Percentiles rank a stretch among this genome's conserved stretches.
Conservation (phyloP, 169 alveolate genomes). For the Toxoplasma gondii region DNA sequence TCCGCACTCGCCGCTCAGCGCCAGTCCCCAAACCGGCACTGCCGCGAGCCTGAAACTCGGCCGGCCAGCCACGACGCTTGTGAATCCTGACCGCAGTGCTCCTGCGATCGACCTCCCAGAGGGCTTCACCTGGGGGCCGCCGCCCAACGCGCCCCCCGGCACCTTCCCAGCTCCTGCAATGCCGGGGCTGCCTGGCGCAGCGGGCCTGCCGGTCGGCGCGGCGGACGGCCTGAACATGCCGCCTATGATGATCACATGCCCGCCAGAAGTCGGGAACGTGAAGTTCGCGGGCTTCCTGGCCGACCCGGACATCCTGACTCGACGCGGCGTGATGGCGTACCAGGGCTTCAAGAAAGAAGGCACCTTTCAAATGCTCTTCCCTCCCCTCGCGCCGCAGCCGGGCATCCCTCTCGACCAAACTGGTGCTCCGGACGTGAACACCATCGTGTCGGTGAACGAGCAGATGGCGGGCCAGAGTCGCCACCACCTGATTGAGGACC, state of each 20-base stretch:
- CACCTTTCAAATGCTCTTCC: conserved; percentile 77
- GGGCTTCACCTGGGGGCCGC: conserved; percentile 77
- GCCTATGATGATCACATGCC: conserved; percentile 79
- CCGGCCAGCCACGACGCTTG: not conserved
- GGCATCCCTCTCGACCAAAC: conserved; percentile 76
- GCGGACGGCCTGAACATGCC: conserved; percentile 68
- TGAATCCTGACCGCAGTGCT: not conserved
- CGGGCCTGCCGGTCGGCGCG: not conserved
- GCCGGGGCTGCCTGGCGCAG: conserved; percentile 50
- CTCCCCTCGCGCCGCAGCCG: conserved; percentile 79
- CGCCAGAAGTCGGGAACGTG: conserved; percentile 80
- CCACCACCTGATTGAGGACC: not conserved
- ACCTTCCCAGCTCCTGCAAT: not conserved
- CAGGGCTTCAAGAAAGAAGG: conserved; percentile 75
- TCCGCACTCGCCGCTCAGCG: not conserved
- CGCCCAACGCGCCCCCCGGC: conserved; percentile 66
- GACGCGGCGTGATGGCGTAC: conserved; percentile 77
- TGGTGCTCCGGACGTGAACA: conserved; percentile 77
- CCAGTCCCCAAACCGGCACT: conserved; percentile 8
- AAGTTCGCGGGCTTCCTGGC: conserved; percentile 72
- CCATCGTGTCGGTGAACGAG: conserved; percentile 34
- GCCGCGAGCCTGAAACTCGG: conserved; percentile 48
- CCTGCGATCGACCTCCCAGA: conserved; percentile 74
- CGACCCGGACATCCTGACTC: conserved; percentile 78
- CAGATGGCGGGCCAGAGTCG: not conserved